Base-by-base conservation (phyloP, 805 yeast genomes). In the Naumovozyma baii region DNA sequence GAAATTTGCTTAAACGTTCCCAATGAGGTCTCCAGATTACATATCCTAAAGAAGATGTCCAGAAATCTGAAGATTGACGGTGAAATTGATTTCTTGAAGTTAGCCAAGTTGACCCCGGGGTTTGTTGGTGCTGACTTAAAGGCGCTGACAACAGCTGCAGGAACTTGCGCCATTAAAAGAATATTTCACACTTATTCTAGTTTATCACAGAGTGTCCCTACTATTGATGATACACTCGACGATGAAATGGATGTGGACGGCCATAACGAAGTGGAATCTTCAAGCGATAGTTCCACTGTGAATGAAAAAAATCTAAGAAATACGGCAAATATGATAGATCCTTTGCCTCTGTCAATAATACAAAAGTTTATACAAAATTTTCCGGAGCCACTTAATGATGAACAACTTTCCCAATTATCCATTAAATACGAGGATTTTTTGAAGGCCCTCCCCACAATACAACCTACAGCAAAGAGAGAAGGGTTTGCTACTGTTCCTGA, bases 401-500 rank as follows among this genome's bases (percentile, higher is more conserved):
- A 79, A 31, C 94, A 90, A 56, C 68, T 92, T 22, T 79, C 68
- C 14, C 83, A 88, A 12, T 64, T 92, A 33, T 72, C 82, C 3
- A 88, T 92, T 39, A 78, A 74, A 2, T 79, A 77, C 46, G 80
- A 73, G 12, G 98, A 92, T 58, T 92, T 92, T 57, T 47, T 83
- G 28, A 69, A 74, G 9, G 97, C 97, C 1, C 63, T 92, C 31
- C 96, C 97, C 2, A 78, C 88, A 0, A 82, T 92, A 34, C 98
- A 92, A 64, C 98, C 98, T 9, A 85, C 96, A 0, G 95, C 96
- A 1, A 90, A 88, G 56, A 80, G 98, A 59, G 98, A 92, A 68
- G 98, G 98, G 0, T 92, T 92, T 63, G 96, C 98, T 0, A 92
- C 97, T 0, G 94, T 92, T 10, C 98, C 98, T 0, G 97, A 92